phyloP scores from a whole-genome alignment of 164 flowering plant species.

The Cinnamomum chago region DNA sequence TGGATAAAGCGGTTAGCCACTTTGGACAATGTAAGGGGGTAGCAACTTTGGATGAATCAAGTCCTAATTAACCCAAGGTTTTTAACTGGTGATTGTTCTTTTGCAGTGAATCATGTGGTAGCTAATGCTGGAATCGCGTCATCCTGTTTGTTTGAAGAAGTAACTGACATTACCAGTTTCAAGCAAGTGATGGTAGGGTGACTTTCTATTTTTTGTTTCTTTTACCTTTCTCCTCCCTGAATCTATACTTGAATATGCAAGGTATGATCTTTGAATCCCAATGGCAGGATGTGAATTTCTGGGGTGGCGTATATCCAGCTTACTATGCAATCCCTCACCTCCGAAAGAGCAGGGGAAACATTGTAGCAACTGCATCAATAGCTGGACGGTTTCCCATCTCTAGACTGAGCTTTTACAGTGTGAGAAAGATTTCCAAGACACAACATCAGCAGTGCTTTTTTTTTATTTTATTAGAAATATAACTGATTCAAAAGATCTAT shows the following conservation, averaged over 20 bases:
- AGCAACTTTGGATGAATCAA: not conserved
- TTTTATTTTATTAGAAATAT: not conserved
- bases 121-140: constrained; percentile 50
- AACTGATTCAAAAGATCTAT: no score
- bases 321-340: constrained; percentile 47
- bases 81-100: not conserved
- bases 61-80: no score
- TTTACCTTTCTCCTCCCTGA: not conserved
- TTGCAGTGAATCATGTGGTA: constrained; percentile 72
- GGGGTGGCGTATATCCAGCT: constrained; percentile 51
- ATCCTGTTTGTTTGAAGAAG: constrained; percentile 38
- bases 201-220: no score
- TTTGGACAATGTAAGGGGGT: constrained; percentile 47
- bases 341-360: constrained; percentile 40
- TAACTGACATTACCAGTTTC: constrained; percentile 13
- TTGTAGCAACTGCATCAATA: constrained; percentile 31
- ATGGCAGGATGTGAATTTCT: constrained; percentile 47
- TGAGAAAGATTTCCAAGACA: constrained; percentile 9
- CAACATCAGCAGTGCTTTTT: not conserved
- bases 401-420: constrained; percentile 36
- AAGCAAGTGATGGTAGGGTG: constrained; percentile 41
- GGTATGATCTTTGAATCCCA: not conserved
- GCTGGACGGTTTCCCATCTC: constrained; percentile 37
- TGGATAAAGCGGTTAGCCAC: constrained; percentile 37
- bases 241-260: not conserved